Percentiles rank a stretch among this genome's conserved stretches.
phyloP scores from a whole-genome alignment of 2,329 filamentous ascomycete species.

The Alternaria novae-zelandiae region DNA sequence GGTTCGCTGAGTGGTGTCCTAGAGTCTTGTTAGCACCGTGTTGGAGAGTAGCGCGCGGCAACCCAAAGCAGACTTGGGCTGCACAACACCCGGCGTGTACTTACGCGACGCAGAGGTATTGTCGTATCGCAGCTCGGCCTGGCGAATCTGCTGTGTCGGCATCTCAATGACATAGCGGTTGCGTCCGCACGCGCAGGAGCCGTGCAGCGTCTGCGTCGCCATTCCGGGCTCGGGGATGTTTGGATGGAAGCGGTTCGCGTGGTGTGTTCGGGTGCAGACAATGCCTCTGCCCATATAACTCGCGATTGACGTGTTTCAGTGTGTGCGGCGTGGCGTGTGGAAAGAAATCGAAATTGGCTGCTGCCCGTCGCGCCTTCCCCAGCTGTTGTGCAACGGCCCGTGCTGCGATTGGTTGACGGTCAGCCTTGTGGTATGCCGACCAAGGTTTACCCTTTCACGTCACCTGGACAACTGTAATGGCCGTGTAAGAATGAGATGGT shows the following conservation, averaged over 20 bases:
- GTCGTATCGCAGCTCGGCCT: constrained; percentile 70
- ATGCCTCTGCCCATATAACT: background rate
- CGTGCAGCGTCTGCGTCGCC: constrained; percentile 64
- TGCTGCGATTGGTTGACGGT: constrained; percentile 15
- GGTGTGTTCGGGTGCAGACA: background rate
- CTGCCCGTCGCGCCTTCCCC: constrained; percentile 9
- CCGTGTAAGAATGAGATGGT: background rate
- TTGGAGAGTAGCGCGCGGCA: background rate
- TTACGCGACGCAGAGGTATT: constrained; percentile 73
- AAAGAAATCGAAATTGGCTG: constrained; percentile 15
- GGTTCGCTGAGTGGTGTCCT: constrained; percentile 72
- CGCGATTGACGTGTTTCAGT: constrained; percentile 11
- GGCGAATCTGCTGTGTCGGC: constrained; percentile 67
- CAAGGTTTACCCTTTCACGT: background rate
- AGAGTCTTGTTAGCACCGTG: background rate
- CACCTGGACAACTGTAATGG: background rate
- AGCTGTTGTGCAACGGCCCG: constrained; percentile 6
- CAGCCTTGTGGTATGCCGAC: constrained; percentile 7
- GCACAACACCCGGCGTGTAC: constrained; percentile 45
- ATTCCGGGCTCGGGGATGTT: constrained; percentile 14
- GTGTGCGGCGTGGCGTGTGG: constrained; percentile 9
- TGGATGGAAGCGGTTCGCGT: background rate
- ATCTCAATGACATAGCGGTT: constrained; percentile 80
- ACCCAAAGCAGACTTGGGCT: background rate
- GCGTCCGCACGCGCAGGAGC: constrained; percentile 83